Base-by-base conservation (phyloP, 1,284 basidiomycete species). In the Austroboletus niveus region DNA sequence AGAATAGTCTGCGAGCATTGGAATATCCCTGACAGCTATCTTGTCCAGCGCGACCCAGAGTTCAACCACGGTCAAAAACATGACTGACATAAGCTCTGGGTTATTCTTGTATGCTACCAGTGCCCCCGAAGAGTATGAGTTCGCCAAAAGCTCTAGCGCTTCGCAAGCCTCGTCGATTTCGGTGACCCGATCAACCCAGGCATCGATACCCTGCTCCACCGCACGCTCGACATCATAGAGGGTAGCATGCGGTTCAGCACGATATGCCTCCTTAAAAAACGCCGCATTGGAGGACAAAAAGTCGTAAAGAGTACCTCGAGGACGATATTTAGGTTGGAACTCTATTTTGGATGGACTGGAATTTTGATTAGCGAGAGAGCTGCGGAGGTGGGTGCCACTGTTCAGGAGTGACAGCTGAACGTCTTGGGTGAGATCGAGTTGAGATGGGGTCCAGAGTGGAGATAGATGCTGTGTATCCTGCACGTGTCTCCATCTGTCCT, bases 11-110 rank as follows among this genome's bases (percentile, higher is more conserved):
- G 35, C 41, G 0, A 81, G 61, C 1, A 79, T 58, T 0, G 72
- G 71, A 41, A 64, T 64, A 4, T 66, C 60, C 1, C 22, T 24
- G 8, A 71, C 58, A 7, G 59, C 69, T 1, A 75, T n/a, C 29
- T 60, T 64, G 57, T 81, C 79, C 0, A 81, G 60, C 0, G 67
- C 71, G 1, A 75, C 60, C 78, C 76, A 79, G 12, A 80, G 64
- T 14, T 75, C 67, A 8, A 78, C 57, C 4, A 70, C 53, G 0
- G 71, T 75, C 41, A 80, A 60, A 15, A 78, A 55, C 70, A 78
- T 75, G 6, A 72, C 51, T 0, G 79, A 81, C 15, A 62, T 45
- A 15, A 66, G 57, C 47, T 80, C 76, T 5, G 75, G 71, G 48
- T 73, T 73, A 35, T 52, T 52, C 8, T 44, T 48, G 40, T 76